Conservation (phyloP, 768 basidiomycete species). For the Pholiota microspora region DNA sequence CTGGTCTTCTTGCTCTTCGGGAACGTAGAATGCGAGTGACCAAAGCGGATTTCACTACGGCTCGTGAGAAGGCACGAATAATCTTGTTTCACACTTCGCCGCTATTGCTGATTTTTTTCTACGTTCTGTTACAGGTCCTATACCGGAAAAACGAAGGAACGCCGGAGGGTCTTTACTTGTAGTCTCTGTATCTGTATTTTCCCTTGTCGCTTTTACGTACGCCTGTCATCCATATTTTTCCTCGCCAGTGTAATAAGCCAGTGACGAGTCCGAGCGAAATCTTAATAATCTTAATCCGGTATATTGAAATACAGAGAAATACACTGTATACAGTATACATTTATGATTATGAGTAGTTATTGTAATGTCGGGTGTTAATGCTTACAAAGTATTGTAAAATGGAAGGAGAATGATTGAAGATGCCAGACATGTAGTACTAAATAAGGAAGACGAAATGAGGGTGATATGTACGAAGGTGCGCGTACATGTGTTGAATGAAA, state of each 20-base stretch:
- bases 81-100: neutral
- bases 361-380: neutral
- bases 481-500: neutral
- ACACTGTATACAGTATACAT: neutral
- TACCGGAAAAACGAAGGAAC: conserved; percentile 98
- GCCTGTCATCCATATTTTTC: too few relatives aligned
- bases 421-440: neutral
- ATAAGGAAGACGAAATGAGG: neutral
- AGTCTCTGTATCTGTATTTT: conserved; percentile 20
- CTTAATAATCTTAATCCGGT: too few relatives aligned
- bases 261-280: too few relatives aligned
- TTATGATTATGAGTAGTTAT: neutral
- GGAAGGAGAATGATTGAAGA: neutral
- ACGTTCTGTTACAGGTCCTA: conserved; percentile 53
- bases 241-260: too few relatives aligned
- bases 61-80: conserved; percentile 82
- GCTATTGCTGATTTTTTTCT: conserved; percentile 2
- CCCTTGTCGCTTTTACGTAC: conserved; percentile 9
- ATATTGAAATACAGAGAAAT: neutral
- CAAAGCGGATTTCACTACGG: conserved; percentile 86
- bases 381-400: neutral
- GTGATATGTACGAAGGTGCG: neutral
- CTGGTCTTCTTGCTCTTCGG: conserved; percentile 91
- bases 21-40: conserved; percentile 95
- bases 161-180: conserved; percentile 85